A percentile compares a stretch with the other conserved stretches of the same genome.
Conservation (phyloP, 495 filamentous ascomycete genomes). For the Neurospora tetrasperma region DNA sequence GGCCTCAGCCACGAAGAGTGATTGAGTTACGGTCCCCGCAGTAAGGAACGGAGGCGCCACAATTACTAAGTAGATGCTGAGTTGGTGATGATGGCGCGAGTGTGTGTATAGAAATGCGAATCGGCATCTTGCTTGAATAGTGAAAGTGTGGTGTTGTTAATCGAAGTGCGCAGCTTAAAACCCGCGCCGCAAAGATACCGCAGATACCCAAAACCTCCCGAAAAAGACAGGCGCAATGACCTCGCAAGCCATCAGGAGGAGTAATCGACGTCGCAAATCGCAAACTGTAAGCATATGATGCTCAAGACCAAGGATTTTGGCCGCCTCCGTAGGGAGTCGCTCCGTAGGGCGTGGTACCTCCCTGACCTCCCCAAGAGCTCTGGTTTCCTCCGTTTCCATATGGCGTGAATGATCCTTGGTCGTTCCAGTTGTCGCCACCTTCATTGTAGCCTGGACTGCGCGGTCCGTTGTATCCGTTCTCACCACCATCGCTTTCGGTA, state of each 20-base stretch:
- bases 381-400: slow-evolving; percentile 50
- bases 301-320: slow-evolving; percentile 17
- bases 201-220: not conserved
- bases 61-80: not conserved
- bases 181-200: not conserved
- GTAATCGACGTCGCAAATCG: not conserved
- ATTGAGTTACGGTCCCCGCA: not conserved
- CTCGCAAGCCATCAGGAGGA: not conserved
- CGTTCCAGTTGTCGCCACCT: slow-evolving; percentile 43
- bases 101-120: not conserved
- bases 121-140: not conserved
- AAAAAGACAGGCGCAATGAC: not conserved
- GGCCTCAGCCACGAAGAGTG: not conserved
- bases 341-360: slow-evolving; percentile 57
- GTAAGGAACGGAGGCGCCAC: not conserved
- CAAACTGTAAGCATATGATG: not conserved
- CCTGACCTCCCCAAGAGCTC: slow-evolving; percentile 59
- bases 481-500: slow-evolving; percentile 41
- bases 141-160: not conserved
- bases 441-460: slow-evolving; percentile 54
- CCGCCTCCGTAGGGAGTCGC: slow-evolving; percentile 23
- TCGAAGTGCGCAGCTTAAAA: not conserved
- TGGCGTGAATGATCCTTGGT: slow-evolving; percentile 66
- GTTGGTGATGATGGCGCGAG: not conserved
- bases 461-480: slow-evolving; percentile 46